Evolutionary conservation across 2,329 filamentous ascomycete genomes (phyloP).

Genomic region (Cercospora canescens): DNA sequence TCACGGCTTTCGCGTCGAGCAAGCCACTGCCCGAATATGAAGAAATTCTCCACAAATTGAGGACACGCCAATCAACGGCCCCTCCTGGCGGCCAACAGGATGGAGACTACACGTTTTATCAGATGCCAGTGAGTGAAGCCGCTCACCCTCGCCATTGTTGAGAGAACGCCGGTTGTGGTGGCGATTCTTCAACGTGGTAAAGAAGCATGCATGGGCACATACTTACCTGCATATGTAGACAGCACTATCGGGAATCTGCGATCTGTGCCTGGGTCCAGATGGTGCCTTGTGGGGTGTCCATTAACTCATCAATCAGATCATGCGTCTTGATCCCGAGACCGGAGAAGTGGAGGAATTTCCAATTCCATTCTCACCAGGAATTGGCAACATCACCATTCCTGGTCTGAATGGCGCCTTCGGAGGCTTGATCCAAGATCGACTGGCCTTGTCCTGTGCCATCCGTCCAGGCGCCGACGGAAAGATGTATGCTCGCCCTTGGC

Average conservation of each 20-base stretch:
- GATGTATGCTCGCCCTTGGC: not conserved
- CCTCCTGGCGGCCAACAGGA: slow-evolving; percentile 13
- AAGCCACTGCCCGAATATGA: slow-evolving; percentile 12
- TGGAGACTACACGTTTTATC: slow-evolving; percentile 10
- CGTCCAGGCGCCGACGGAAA: slow-evolving; percentile 14
- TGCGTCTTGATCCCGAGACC: slow-evolving; percentile 9
- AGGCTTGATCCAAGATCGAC: slow-evolving; percentile 15
- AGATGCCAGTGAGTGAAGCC: slow-evolving; percentile 4
- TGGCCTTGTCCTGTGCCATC: slow-evolving; percentile 16
- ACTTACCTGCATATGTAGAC: slow-evolving; percentile 1
- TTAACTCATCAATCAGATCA: slow-evolving; percentile 11
- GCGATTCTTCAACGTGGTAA: not conserved
- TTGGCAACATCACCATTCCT: slow-evolving; percentile 14
- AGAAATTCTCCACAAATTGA: slow-evolving; percentile 4
- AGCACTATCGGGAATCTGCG: slow-evolving; percentile 11
- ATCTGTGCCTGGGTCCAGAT: slow-evolving; percentile 14
- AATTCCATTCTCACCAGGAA: slow-evolving; percentile 14
- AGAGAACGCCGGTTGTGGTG: not conserved
- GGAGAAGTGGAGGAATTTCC: slow-evolving; percentile 14
- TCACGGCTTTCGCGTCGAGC: slow-evolving; percentile 9
- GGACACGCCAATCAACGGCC: slow-evolving; percentile 10
- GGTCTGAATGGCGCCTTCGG: slow-evolving; percentile 10
- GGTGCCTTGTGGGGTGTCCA: slow-evolving; percentile 15
- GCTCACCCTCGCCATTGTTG: not conserved
- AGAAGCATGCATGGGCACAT: not conserved